A percentile compares a stretch with the other conserved stretches of the same genome.
Evolutionary conservation across 2,329 filamentous ascomycete genomes (phyloP).

Genomic region (Dendrostoma leiphaemia): DNA sequence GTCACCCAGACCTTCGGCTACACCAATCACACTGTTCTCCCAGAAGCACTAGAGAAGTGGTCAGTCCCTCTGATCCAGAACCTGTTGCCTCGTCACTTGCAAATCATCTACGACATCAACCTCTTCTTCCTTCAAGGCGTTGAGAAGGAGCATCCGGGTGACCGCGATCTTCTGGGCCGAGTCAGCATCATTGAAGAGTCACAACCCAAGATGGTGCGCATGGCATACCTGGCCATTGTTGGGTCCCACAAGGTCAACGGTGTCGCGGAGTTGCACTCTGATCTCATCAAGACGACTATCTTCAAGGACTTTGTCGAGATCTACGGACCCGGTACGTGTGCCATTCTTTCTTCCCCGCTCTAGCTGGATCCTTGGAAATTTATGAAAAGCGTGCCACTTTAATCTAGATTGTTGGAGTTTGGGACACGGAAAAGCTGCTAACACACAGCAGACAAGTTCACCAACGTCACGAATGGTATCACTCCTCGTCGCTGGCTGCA

Average conservation of each 20-base stretch:
- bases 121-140: slow-evolving; percentile 87
- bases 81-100: slow-evolving; percentile 86
- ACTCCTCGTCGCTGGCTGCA: slow-evolving; percentile 95
- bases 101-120: slow-evolving; percentile 99
- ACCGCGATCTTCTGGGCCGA: slow-evolving; percentile 77
- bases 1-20: slow-evolving; percentile 83
- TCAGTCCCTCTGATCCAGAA: slow-evolving; percentile 90
- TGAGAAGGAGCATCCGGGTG: slow-evolving; percentile 85
- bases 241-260: slow-evolving; percentile 99
- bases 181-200: slow-evolving; percentile 99
- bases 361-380: too few relatives aligned
- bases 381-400: too few relatives aligned
- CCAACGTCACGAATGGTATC: slow-evolving; percentile 97
- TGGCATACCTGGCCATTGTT: slow-evolving; percentile 93
- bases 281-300: slow-evolving; percentile 97
- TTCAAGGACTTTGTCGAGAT: slow-evolving; percentile 98
- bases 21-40: slow-evolving; percentile 97
- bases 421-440: too few relatives aligned
- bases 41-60: slow-evolving; percentile 98
- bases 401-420: too few relatives aligned
- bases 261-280: slow-evolving; percentile 95
- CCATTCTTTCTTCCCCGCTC: too few relatives aligned
- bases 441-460: slow-evolving; percentile 99
- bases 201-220: slow-evolving; percentile 95
- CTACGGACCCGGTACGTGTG: slow-evolving; percentile 84